These are phyloP conservation scores for Limnanthes douglasii DNA, from an alignment of 345 rosid genomes.

Conservation along the genomic window DNA sequence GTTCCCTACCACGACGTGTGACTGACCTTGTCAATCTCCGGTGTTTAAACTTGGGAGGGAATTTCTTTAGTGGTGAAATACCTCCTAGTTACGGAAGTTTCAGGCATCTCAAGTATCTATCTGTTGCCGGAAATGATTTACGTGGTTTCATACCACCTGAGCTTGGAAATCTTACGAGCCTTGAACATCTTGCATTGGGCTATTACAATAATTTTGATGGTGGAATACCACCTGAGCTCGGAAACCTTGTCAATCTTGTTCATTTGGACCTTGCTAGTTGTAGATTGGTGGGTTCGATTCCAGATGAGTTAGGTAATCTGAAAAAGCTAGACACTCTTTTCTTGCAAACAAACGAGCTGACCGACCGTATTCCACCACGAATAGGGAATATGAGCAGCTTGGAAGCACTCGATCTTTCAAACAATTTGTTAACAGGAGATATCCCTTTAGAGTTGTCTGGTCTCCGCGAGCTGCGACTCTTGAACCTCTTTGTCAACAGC, in stretches of 20 bases:
- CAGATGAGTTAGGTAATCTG: slow-evolving; percentile 46
- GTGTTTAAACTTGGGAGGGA: slow-evolving; percentile 77
- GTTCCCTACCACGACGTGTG: slow-evolving; percentile 41
- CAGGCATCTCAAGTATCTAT: slow-evolving; percentile 37
- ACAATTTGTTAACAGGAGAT: slow-evolving; percentile 58
- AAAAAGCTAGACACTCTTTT: slow-evolving; percentile 47
- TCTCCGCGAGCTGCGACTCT: slow-evolving; percentile 44
- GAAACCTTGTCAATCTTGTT: slow-evolving; percentile 44
- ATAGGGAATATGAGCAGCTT: slow-evolving; percentile 61
- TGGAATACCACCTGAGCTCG: slow-evolving; percentile 59
- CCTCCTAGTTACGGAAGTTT: slow-evolving; percentile 48
- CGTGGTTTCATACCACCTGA: slow-evolving; percentile 52
- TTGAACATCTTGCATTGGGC: slow-evolving; percentile 56
- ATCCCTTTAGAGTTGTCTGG: slow-evolving; percentile 53
- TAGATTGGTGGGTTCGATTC: slow-evolving; percentile 58
- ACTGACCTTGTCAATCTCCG: slow-evolving; percentile 25
- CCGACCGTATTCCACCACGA: slow-evolving; percentile 50
- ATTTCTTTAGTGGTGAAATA: slow-evolving; percentile 60
- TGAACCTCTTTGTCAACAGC: slow-evolving; percentile 63
- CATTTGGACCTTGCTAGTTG: slow-evolving; percentile 68
- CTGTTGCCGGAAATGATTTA: slow-evolving; percentile 71
- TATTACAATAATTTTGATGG: slow-evolving; percentile 56
- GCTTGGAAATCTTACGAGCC: slow-evolving; percentile 52
- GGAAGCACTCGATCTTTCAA: slow-evolving; percentile 63
- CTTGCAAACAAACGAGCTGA: slow-evolving; percentile 55